Evolutionary conservation across 2,329 filamentous ascomycete genomes (phyloP), one percentile per base, ranked within the genome.

Genomic region (Fusarium sp.): DNA sequence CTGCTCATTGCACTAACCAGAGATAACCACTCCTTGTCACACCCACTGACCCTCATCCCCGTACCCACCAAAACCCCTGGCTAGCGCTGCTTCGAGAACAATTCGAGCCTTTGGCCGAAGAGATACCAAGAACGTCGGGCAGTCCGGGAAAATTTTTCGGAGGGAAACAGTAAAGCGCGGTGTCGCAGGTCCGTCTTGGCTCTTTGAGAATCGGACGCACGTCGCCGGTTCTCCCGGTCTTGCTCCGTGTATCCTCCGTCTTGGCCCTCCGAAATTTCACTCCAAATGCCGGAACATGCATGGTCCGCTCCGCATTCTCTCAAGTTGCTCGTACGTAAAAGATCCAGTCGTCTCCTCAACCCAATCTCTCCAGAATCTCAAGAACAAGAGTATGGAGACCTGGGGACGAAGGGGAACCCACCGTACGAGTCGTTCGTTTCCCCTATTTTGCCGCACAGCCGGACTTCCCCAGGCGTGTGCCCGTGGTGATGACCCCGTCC

Each of bases 341-440:
- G 38, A 17, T 27, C 57, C 66, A 55, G 63, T 38, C 66, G 46
- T 60, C 70, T 73, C 70, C 70, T 73, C 70, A 73, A 73, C 70
- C 27, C 70, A 73, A 73, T 73, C 70, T 73, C 58, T 72, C 36
- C n/a, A 73, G 70, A 73, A 73, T 71, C 70, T 71, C 61, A 36
- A 35, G 33, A 24, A 35, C 33, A 59, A 59, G 36, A 22, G 46
- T 49, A 64, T 64, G 51, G 38, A 44, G 62, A 59, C 62, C 33
- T 63, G 70, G 70, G 70, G 70, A 70, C 36, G 36, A 33, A 24
- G 24, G 24, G 7, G 46, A 51, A 11, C 16, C 55, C 46, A 67
- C 55, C 42, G 36, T 42, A 29, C 36, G 62, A 65, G 38, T 56
- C 63, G 55, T 71, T 61, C 38, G 46, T 35, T 40, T 70, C 51